Conservation (phyloP, 169 alveolate genomes). For the Cryptosporidium xiaoi region DNA sequence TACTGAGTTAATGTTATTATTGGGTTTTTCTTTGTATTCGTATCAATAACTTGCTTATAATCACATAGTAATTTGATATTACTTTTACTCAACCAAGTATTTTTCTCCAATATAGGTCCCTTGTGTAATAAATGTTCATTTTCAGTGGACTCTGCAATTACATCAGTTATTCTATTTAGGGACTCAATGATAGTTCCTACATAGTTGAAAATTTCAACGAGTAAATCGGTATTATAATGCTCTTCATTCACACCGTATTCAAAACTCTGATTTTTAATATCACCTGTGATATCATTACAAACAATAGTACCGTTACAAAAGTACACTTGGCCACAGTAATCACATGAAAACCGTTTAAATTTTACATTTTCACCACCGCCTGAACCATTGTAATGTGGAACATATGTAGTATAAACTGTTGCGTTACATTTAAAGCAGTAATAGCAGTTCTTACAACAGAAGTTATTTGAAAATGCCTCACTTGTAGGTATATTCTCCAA, state of each 20-base stretch:
- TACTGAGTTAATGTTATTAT: conserved; percentile 18
- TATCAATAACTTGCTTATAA: too few species aligned
- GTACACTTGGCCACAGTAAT: too few species aligned
- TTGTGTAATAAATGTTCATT: background rate
- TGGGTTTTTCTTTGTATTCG: background rate
- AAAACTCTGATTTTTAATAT: too few species aligned
- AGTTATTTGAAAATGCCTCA: conserved; percentile 79
- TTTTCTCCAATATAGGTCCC: background rate
- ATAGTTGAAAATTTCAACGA: too few species aligned
- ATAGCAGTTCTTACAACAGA: conserved; percentile 78
- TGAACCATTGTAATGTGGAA: background rate
- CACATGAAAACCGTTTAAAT: too few species aligned
- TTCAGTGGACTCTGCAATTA: background rate
- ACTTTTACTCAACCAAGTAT: background rate
- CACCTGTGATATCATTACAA: too few species aligned
- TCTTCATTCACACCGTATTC: too few species aligned
- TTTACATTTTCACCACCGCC: background rate
- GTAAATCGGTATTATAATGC: background rate
- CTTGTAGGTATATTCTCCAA: conserved; percentile 79
- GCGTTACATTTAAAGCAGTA: conserved; percentile 80
- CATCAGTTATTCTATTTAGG: background rate
- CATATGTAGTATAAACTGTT: conserved; percentile 8
- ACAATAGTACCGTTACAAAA: too few species aligned
- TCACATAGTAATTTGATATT: background rate
- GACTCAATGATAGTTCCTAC: too few species aligned